Conservation (phyloP, 805 yeast genomes). For the Kodamaea hsintzibuensis region DNA sequence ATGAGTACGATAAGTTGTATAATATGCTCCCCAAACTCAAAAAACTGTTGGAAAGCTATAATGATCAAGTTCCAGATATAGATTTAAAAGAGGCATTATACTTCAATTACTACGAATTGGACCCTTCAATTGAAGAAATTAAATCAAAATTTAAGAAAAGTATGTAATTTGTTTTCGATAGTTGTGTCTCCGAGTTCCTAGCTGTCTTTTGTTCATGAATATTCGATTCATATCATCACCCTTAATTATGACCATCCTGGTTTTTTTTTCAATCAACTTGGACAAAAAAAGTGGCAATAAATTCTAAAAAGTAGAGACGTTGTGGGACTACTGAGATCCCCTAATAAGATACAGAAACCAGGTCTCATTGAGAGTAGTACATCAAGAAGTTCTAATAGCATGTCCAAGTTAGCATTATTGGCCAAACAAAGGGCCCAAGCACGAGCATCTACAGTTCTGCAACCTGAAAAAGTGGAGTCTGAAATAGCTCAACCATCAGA, state of each 20-base stretch:
- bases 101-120: conserved; percentile 57
- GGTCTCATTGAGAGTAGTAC: not conserved
- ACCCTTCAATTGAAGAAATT: conserved; percentile 50
- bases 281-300: not conserved
- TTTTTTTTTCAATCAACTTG: not conserved
- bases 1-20: conserved; percentile 45
- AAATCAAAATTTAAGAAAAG: conserved; percentile 41
- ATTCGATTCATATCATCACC: not conserved
- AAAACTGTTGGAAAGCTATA: conserved; percentile 36
- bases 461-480: not conserved
- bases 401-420: conserved; percentile 27
- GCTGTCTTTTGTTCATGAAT: not conserved
- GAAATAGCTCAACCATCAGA: conserved; percentile 2
- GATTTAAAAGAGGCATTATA: conserved; percentile 60
- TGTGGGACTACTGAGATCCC: not conserved
- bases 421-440: conserved; percentile 23
- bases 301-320: not conserved
- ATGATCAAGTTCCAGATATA: conserved; percentile 46
- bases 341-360: not conserved
- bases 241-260: not conserved
- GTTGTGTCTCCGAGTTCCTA: not conserved
- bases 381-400: not conserved
- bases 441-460: not conserved
- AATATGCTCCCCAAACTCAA: conserved; percentile 46
- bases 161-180: conserved; percentile 39